phyloP scores from a whole-genome alignment of 169 alveolate genomes.

The Eimeria praecox region DNA sequence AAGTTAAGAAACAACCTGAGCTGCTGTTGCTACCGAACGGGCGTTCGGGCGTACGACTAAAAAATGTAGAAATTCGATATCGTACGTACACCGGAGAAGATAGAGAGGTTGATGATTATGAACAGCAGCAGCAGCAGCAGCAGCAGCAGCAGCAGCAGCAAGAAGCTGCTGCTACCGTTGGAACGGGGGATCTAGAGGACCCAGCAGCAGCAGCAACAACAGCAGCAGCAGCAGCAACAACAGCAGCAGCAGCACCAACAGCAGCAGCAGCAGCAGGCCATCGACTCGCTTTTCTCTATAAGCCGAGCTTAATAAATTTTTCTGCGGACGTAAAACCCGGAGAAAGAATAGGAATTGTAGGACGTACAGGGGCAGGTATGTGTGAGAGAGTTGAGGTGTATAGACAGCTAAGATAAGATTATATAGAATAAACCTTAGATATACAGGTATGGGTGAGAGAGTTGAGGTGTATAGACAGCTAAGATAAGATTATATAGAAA shows the following conservation, averaged over 20 bases:
- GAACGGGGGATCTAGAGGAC: no score
- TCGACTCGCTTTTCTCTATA: conserved; percentile 75
- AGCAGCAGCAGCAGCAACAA: no score
- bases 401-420: background rate
- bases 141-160: background rate
- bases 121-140: background rate
- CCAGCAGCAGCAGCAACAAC: background rate
- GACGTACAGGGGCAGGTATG: conserved; percentile 95
- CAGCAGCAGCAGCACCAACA: background rate
- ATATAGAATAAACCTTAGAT: background rate
- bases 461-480: conserved; percentile 24
- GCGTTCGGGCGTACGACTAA: background rate
- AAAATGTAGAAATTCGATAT: conserved; percentile 43
- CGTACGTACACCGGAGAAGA: conserved; percentile 50
- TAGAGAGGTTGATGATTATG: background rate
- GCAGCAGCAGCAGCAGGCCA: background rate
- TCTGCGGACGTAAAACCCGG: conserved; percentile 88
- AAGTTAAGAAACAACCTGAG: background rate
- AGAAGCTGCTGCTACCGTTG: no score
- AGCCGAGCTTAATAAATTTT: conserved; percentile 86
- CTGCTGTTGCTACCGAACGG: background rate
- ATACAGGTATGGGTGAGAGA: conserved; percentile 85
- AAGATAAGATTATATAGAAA: background rate
- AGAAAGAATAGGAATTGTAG: conserved; percentile 91
- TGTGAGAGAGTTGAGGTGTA: background rate